Base-by-base conservation (phyloP, 164 flowering plant genomes). In the Vitis riparia region DNA sequence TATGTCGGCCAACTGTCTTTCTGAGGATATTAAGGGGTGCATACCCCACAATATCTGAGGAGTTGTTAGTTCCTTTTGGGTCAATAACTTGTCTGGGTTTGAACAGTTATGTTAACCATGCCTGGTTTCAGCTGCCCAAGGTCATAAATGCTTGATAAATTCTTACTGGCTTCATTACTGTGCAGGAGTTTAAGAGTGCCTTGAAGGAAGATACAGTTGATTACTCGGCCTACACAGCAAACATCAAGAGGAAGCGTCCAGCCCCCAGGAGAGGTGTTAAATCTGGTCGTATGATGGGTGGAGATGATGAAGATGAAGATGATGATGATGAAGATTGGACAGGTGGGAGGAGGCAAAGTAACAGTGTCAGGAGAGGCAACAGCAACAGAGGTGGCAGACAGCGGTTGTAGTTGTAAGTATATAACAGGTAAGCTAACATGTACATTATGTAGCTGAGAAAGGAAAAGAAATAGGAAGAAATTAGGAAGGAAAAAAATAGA, bases 201-300 rank as follows among this genome's bases (percentile, higher is more conserved):
- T 66, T 95, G 75, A 95, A 72, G 84, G 99, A 95, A 69, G 99
- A 95, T 75, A 85, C 98, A 1, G 70, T 91, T 3, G 99, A 95
- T 71, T 95, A 93, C 74, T 70, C 97, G 8, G 69, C 68, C 27
- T 95, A 90, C 78, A 82, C 91, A 14, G 86, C 98, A 51, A 89
- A 80, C 73, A 80, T 90, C 60, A 93, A 88, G 74, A 80, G 87
- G 79, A 90, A 88, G 75, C 88, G 99, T 10, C 91, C 97, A 9
- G 72, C 93, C 12, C 75, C 90, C 48, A 82, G 84, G 78, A 91
- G 78, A 84, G 81, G 78, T 19, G 84, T 85, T 63, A 83, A 58
- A 60, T 59, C 85, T 65, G 73, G 55, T 12, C 82, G 81, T 13
- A 75, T 65, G 65, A 56, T 50, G 12, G 81, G 75, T 49, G 79